A percentile compares a stretch with the other conserved stretches of the same genome.
These are phyloP conservation scores for Arthrobotrys entomopaga DNA, from an alignment of 2,329 filamentous ascomycete genomes.

Conservation along the genomic window DNA sequence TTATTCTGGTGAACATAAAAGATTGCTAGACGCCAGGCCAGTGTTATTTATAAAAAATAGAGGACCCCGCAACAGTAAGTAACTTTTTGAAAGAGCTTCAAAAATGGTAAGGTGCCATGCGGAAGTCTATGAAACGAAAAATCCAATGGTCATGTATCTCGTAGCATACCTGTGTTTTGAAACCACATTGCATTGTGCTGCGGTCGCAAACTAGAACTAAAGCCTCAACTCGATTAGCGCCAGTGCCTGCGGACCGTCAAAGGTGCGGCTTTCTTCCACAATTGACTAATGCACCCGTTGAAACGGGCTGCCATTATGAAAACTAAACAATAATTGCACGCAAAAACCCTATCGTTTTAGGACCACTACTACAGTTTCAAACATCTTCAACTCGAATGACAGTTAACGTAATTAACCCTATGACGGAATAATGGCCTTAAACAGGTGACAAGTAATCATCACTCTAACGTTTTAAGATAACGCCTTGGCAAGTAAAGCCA, in stretches of 20 bases:
- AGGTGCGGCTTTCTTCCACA: neutral
- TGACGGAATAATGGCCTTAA: neutral
- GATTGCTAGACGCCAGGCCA: neutral
- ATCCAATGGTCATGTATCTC: slow-evolving; percentile 1
- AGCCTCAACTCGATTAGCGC: slow-evolving; percentile 20
- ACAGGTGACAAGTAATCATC: too few species aligned
- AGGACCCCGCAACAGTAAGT: neutral
- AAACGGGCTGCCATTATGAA: slow-evolving; percentile 11
- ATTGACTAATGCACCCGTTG: neutral
- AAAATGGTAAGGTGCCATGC: neutral
- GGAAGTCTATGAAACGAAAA: slow-evolving; percentile 31
- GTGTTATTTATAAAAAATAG: slow-evolving; percentile 26
- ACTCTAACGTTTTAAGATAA: neutral
- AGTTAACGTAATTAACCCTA: neutral
- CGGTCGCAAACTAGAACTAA: slow-evolving; percentile 39
- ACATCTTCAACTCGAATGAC: neutral
- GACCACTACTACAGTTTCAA: neutral
- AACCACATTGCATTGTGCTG: slow-evolving; percentile 24
- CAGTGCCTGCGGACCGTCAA: neutral
- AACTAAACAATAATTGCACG: neutral
- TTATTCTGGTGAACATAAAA: slow-evolving; percentile 4
- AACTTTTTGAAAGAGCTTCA: slow-evolving; percentile 1
- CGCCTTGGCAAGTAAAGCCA: neutral
- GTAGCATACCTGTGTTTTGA: slow-evolving; percentile 25
- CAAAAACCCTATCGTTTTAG: neutral